Conservation (phyloP, 2,329 filamentous ascomycete genomes). For the Bipolaris sorokiniana region DNA sequence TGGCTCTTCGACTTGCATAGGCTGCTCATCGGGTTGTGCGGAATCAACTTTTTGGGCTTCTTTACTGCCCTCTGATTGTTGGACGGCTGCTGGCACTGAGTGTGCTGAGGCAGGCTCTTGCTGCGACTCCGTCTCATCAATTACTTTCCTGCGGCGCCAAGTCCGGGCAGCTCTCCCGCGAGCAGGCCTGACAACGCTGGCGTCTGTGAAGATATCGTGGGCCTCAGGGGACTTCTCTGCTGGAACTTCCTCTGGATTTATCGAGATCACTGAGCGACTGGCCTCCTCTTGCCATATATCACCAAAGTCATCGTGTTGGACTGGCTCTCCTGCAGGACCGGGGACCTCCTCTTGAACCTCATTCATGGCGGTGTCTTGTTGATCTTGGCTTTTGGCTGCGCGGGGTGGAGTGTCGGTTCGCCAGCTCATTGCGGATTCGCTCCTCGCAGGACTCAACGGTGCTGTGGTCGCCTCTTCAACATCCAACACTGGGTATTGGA, state of each 20-base stretch:
- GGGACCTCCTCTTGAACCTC: slow-evolving; percentile 7
- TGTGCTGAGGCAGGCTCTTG: slow-evolving; percentile 15
- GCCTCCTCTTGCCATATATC: slow-evolving; percentile 59
- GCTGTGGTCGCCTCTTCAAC: slow-evolving; percentile 23
- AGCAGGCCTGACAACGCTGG: slow-evolving; percentile 38
- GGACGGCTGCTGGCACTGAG: slow-evolving; percentile 7
- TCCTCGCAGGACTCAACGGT: slow-evolving; percentile 40
- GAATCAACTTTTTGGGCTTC: slow-evolving; percentile 25
- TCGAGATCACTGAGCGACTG: slow-evolving; percentile 42
- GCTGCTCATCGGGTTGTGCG: slow-evolving; percentile 10
- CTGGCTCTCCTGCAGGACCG: slow-evolving; percentile 2
- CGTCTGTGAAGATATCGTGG: slow-evolving; percentile 45
- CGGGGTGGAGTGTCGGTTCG: slow-evolving; percentile 31
- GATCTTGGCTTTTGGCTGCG: not conserved
- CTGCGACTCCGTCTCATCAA: slow-evolving; percentile 43
- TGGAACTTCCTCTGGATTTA: slow-evolving; percentile 26
- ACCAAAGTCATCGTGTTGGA: slow-evolving; percentile 29
- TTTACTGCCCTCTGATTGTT: slow-evolving; percentile 6
- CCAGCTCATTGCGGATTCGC: slow-evolving; percentile 46
- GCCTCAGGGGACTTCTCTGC: slow-evolving; percentile 25
- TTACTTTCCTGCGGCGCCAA: slow-evolving; percentile 51
- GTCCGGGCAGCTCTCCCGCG: slow-evolving; percentile 52
- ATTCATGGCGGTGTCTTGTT: slow-evolving; percentile 1
- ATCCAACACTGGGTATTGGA: slow-evolving; percentile 36
- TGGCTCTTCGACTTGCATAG: slow-evolving; percentile 17